Base-by-base conservation (phyloP, 1,139 yeast species). In the Scheffersomyces lignicola region DNA sequence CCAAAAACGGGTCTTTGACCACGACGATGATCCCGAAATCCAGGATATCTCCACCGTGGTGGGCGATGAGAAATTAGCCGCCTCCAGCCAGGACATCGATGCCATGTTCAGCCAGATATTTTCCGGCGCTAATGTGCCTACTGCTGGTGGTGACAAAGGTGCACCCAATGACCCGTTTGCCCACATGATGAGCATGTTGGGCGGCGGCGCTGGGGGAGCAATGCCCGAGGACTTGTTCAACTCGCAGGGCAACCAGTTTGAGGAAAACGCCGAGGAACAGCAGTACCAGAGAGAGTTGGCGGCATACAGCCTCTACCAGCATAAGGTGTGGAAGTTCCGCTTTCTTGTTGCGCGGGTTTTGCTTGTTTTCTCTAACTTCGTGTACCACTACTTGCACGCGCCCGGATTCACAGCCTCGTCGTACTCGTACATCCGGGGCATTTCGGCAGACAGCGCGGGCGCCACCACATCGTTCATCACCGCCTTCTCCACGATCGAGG, bases 11-110 rank as follows among this genome's bases (percentile, higher is more conserved):
- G 18, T 8, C 5, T 15, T 29, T 3, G 34, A 43, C 13, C 48
- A 45, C n/a, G 58, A 58, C 29, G 61, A 52, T 11, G 71, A 65
- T 39, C 72, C 71, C 1, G 69, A 60, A 21, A 56, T 57, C 13
- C 64, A 53, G 35, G 48, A 50, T 28, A 45, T 47, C 13, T 36
- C 54, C 12, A 31, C 45, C 17, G 24, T 37, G 13, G 27, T 42
- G n/a, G 23, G 22, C n/a, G 21, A 36, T 28, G 21, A 24, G 24
- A 4, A 16, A 11, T 7, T 24, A 6, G 18, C 22, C 20, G 33
- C 28, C 8, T 31, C 41, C 3, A 48, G 45, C 12, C 42, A 44
- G 20, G 53, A 53, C 37, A 56, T 69, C 33, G 74, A 70, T 31
- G 60, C 56, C 27, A 55, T 69, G 48, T 55, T 69, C 47, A 56